Conservation (phyloP, 148 eudicot genomes). For the Camellia sinensis region DNA sequence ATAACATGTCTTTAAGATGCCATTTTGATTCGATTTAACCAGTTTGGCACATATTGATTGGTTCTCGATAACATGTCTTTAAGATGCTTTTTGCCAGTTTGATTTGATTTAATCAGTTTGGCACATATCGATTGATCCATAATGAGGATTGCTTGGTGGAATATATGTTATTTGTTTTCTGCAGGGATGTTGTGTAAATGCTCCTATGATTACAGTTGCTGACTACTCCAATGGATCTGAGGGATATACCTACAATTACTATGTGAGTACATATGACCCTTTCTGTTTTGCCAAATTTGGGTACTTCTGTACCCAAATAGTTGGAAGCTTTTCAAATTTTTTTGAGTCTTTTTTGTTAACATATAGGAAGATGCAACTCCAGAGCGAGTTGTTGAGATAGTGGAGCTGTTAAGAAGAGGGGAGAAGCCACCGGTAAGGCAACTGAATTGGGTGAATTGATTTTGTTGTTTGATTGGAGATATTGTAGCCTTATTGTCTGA, state of each 20-base stretch:
- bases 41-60: not conserved
- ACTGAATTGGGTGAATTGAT: not conserved
- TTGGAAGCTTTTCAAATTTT: not conserved
- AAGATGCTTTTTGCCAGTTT: not conserved
- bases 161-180: constrained; percentile 1
- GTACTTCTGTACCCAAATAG: not conserved
- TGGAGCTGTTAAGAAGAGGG: constrained; percentile 73
- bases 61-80: too few relatives aligned
- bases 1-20: too few relatives aligned
- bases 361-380: constrained; percentile 90
- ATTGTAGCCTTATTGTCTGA: not conserved
- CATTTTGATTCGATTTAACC: constrained; percentile 5
- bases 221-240: constrained; percentile 95
- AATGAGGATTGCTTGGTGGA: not conserved
- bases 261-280: constrained; percentile 38
- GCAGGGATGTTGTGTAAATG: constrained; percentile 99
- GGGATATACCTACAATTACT: constrained; percentile 88
- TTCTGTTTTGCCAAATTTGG: not conserved
- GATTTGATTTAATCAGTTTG: not conserved
- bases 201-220: constrained; percentile 97
- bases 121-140: not conserved
- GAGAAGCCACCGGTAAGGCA: constrained; percentile 87
- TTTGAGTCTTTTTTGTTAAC: constrained; percentile 13
- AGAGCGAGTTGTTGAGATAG: constrained; percentile 74
- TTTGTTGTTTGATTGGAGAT: not conserved